Evolutionary conservation across 2,329 filamentous ascomycete genomes (phyloP), one percentile per base, ranked within the genome.

Genomic region (Aspergillus eucalypticola): DNA sequence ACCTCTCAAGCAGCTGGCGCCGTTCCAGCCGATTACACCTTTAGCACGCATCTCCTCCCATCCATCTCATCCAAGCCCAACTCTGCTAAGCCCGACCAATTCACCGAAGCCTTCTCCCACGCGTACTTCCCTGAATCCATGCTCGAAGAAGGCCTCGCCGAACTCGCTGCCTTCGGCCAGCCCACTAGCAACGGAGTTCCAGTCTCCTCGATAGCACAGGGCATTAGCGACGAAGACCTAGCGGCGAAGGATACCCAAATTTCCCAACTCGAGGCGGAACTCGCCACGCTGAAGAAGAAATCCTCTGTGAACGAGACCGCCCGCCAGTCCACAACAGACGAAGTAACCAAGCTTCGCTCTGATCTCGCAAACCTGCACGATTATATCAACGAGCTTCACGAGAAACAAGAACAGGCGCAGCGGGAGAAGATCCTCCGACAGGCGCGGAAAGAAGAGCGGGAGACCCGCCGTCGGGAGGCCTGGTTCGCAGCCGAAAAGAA

Each of bases 401-500:
- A 73, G 56, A 76, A 76, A 49, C 74, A 77, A 62, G 73, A 74
- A 48, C 69, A 68, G 25, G 67, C 72, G 32, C 70, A 73, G 35
- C 64, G 66, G 41, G 68, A 72, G 51, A 74, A 71, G 61, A 59
- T 76, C 32, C 64, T 66, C 46, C 73, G 71, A 7, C 74, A 75
- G 64, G 72, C 70, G 35, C 73, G 72, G 56, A 78, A 75, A 60
- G 76, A 79, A 56, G 75, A 76, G 29, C 71, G 74, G n/a, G 76
- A 74, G 35, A 60, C 68, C n/a, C 73, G 74, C 57, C 74, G 72
- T 56, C 71, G 78, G 58, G 71, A 80, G 65, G 76, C 76, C 21
- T 81, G 78, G 73, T 77, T 80, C 63, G 73, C 76, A 21, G 78
- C 76, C 3, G 78, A 80, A 62, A 80, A 76, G 62, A 75, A 73